phyloP scores from a whole-genome alignment of 768 basidiomycete genomes.

The Mycena maculata region DNA sequence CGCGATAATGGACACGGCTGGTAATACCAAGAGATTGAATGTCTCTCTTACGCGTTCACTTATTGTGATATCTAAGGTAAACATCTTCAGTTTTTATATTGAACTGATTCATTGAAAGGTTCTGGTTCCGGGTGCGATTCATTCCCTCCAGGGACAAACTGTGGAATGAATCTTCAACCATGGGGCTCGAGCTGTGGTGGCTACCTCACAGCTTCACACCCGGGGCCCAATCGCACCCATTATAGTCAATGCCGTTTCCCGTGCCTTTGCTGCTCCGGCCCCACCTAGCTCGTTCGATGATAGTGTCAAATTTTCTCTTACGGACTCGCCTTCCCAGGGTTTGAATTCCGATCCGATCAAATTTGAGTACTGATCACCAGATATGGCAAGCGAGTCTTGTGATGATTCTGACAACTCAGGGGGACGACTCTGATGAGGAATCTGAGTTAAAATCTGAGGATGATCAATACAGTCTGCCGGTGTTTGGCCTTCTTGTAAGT shows the following conservation, averaged over 20 bases:
- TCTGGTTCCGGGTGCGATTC: not conserved
- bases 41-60: not conserved
- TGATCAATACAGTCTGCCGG: not conserved
- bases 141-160: not conserved
- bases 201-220: not conserved
- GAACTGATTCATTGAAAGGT: not conserved
- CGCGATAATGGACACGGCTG: not conserved
- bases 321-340: not conserved
- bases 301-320: not conserved
- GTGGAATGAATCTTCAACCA: not conserved
- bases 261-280: not conserved
- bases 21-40: not conserved
- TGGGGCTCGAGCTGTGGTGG: not conserved
- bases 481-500: not conserved
- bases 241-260: not conserved
- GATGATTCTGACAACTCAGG: not conserved
- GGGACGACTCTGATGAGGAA: not conserved
- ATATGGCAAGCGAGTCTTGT: not conserved
- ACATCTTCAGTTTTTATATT: not conserved
- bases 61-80: not conserved
- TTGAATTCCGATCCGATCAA: not conserved
- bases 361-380: not conserved
- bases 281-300: not conserved
- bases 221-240: not conserved
- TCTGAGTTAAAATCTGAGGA: not conserved